Evolutionary conservation across 306 rosid species (phyloP), one percentile per base, ranked within the genome.

Genomic region (Ceratonia siliqua): DNA sequence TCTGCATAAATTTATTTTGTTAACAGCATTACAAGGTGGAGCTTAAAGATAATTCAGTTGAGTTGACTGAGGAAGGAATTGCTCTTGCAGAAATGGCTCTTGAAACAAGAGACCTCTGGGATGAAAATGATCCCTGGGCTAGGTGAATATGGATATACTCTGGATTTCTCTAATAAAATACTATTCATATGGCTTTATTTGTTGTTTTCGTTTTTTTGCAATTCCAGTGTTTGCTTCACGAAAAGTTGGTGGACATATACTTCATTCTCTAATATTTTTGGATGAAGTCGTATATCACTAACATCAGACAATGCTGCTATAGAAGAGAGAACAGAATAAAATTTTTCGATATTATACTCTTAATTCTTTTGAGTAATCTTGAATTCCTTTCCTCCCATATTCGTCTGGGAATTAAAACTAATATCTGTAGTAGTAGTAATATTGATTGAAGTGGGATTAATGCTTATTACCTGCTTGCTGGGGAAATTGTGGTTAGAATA

Each of bases 101-200:
- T 54, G 98, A 94, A 85, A 91, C 96, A 38, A 86, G 81, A 78
- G 98, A 94, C 82, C 86, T 94, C 63, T 94, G 98, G 98, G 98
- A 94, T 89, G 98, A 94, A 85, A 89, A 81, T 87, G 98, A 94
- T 83, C 98, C 98, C 2, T 94, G 98, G 98, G 97, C 97, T 24
- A 88, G 98, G 97, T 91, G 81, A 83, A 43, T 61, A 33, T 85
- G 68, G 70, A 55, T 53, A 49, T 66, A 28, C 38, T 46, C 68
- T 32, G 18, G 52, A 68, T 75, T 68, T 52, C 45, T 80, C 70
- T 57, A 80, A 55, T 61, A 54, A 46, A 71, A 59, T 10, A 43
- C 24, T 61, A 39, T 73, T 72, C 49, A 20, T 55, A 62, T 73
- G 55, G 30, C 68, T 68, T 58, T 59, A 46, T 52, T 61, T 67